These are phyloP conservation scores for Beauveria asiatica DNA, from an alignment of 2,329 filamentous ascomycete species.

Conservation along the genomic window DNA sequence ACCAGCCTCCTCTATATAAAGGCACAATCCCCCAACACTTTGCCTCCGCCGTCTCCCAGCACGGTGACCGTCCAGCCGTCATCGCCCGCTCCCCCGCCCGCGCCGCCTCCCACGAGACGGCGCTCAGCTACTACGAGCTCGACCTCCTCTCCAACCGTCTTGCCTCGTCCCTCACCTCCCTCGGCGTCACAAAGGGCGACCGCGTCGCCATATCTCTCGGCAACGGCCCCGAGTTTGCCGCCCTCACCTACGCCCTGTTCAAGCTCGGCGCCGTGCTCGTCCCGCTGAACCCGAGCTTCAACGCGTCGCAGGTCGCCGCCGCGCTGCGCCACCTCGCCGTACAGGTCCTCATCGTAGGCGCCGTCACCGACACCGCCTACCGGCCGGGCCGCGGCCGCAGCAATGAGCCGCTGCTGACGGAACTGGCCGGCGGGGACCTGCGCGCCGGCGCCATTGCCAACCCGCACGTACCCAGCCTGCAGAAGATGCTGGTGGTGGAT, in stretches of 20 bases:
- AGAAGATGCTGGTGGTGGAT: constrained; percentile 66
- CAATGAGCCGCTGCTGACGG: constrained; percentile 38
- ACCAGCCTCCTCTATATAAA: constrained; percentile 51
- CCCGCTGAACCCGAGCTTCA: constrained; percentile 90
- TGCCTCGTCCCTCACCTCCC: constrained; percentile 57
- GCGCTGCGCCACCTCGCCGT: constrained; percentile 69
- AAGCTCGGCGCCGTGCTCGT: constrained; percentile 92
- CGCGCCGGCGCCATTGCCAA: constrained; percentile 23
- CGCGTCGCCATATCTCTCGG: constrained; percentile 80
- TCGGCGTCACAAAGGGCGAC: constrained; percentile 73
- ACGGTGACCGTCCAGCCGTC: constrained; percentile 57
- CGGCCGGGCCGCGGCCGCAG: constrained; percentile 46
- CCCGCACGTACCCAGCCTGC: constrained; percentile 57
- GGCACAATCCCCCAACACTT: constrained; percentile 69
- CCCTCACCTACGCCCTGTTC: constrained; percentile 80
- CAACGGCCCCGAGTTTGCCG: constrained; percentile 76
- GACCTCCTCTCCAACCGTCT: constrained; percentile 69
- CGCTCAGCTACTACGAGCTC: constrained; percentile 65
- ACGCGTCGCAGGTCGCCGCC: constrained; percentile 64
- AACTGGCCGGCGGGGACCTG: constrained; percentile 36
- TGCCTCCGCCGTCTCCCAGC: constrained; percentile 49
- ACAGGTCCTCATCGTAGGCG: constrained; percentile 70
- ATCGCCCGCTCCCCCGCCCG: constrained; percentile 35
- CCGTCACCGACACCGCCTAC: constrained; percentile 76
- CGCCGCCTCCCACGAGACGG: constrained; percentile 50